Base-by-base conservation (phyloP, 2,329 filamentous ascomycete species). In the Trichoderma guizhouense region DNA sequence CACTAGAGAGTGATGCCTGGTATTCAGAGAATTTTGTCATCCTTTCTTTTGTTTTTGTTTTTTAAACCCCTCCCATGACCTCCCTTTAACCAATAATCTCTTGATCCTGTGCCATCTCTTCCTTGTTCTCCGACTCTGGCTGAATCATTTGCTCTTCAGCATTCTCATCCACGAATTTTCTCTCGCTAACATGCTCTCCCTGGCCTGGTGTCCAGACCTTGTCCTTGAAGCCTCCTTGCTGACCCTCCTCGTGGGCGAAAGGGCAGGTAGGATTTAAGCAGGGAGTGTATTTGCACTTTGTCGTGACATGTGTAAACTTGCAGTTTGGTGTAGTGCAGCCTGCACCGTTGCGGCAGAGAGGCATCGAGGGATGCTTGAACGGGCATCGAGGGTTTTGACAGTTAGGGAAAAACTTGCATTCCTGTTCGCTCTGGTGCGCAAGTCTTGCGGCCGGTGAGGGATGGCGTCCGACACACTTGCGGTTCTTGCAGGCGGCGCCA, bases 401-500 rank as follows among this genome's bases (percentile, higher is more conserved):
- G 83, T 97, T 93, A 72, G 95, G 94, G 81, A 90, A 97, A 86
- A 94, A 97, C 79, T 92, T 93, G 88, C 95, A 97, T 78, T 97
- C 91, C 80, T 93, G 90, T 80, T 96, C 92, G 72, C 90, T 88
- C 82, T 97, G 92, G 79, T 95, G 93, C 30, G 91, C 90, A 66
- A 89, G 84, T 80, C 90, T 93, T 76, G 92, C 88, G 7, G 95
- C 94, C 1, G 96, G 96, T 7, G 95, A 98, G 3, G 96, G 96
- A 81, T 99, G 96, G 72, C 94, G 93, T 34, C 89, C 95, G 9
- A 92, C 93, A 79, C 96, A 99, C 84, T 98, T 98, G 78, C 90
- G 88, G 86, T 98, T 99, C 84, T 96, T 97, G 89, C 96, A 99
- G 9, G 94, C 94, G 2, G 90, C 94, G 24, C 94, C 95, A 77